Evolutionary conservation across 345 rosid species (phyloP).

Genomic region (Arabidopsis arenosa): DNA sequence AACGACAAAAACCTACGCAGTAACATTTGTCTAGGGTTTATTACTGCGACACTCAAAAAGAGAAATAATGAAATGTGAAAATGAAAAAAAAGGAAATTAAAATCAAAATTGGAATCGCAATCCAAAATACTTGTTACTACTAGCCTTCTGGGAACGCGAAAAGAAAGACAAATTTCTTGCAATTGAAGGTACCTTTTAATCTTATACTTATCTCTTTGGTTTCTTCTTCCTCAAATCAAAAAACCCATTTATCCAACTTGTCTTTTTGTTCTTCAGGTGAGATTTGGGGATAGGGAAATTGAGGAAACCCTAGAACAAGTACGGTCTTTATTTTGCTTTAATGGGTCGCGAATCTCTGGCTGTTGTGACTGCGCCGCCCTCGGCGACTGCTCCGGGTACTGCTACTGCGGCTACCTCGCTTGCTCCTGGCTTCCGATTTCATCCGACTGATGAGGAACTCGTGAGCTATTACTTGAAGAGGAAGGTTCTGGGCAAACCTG

Average conservation of each 20-base stretch:
- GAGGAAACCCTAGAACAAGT: conserved; percentile 30
- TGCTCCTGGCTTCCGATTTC: conserved; percentile 96
- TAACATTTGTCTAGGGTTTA: conserved; percentile 37
- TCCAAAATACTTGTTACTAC: conserved; percentile 10
- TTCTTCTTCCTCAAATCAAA: conserved; percentile 59
- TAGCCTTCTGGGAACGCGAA: conserved; percentile 25
- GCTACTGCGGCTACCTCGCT: conserved; percentile 58
- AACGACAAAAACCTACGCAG: conserved; percentile 39
- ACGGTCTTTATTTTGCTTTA: conserved; percentile 11
- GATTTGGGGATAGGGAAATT: conserved; percentile 19
- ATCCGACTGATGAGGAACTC: conserved; percentile 87
- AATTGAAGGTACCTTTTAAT: conserved; percentile 64
- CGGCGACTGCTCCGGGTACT: conserved; percentile 33
- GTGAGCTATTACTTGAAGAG: conserved; percentile 81
- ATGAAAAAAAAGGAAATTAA: conserved; percentile 12
- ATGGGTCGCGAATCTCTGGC: conserved; percentile 52
- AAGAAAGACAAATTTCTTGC: conserved; percentile 67
- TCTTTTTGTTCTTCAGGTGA: neutral
- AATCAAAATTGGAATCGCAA: conserved; percentile 37
- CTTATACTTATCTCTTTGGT: conserved; percentile 34
- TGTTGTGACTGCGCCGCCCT: conserved; percentile 32
- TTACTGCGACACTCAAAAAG: conserved; percentile 19
- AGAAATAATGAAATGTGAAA: neutral
- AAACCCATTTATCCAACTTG: conserved; percentile 38
- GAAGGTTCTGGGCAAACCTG: conserved; percentile 70